Conservation (phyloP, 306 rosid genomes). For the Betula pendula region DNA sequence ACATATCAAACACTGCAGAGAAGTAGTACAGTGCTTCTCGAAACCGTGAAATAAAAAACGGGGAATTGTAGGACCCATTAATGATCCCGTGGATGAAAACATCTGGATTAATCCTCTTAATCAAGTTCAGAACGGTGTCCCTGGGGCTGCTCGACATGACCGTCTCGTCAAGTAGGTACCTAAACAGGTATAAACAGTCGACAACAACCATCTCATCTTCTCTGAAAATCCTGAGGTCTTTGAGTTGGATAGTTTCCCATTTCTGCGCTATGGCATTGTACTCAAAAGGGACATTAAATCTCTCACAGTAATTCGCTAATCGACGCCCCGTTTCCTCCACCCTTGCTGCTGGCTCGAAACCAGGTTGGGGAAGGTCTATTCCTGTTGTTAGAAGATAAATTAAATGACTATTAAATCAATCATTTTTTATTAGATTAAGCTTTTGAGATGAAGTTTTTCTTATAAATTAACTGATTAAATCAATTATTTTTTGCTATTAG, state of each 20-base stretch:
- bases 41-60: constrained; percentile 72
- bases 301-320: constrained; percentile 39
- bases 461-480: too few relatives aligned
- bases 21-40: constrained; percentile 60
- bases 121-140: constrained; percentile 57
- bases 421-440: too few relatives aligned
- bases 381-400: constrained; percentile 18
- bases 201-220: constrained; percentile 53
- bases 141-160: constrained; percentile 61
- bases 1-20: constrained; percentile 53
- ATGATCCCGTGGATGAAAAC: constrained; percentile 46
- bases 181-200: constrained; percentile 48
- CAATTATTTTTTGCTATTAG: too few relatives aligned
- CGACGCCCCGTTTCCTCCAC: constrained; percentile 77
- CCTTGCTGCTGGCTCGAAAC: constrained; percentile 68
- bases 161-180: constrained; percentile 69
- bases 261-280: constrained; percentile 58
- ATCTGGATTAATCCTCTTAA: constrained; percentile 67
- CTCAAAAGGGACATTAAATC: constrained; percentile 71
- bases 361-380: constrained; percentile 73
- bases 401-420: too few relatives aligned
- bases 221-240: constrained; percentile 48
- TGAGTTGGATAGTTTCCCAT: constrained; percentile 69
- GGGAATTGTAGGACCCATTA: constrained; percentile 77
- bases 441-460: too few relatives aligned